phyloP scores from a whole-genome alignment of 2,329 filamentous ascomycete genomes.

The Thelonectria discophora region DNA sequence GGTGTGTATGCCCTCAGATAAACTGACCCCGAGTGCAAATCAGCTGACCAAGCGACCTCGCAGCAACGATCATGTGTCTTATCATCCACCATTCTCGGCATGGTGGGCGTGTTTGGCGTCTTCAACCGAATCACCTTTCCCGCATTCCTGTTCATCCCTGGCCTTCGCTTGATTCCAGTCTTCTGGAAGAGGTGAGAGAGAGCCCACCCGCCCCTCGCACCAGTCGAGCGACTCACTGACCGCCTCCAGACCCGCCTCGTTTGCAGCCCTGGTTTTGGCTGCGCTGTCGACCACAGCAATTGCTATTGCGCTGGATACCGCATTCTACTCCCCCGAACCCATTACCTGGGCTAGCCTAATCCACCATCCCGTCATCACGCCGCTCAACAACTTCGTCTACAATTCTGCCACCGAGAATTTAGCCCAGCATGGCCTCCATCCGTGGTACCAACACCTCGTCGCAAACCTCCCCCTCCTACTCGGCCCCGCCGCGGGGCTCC shows the following conservation, averaged over 20 bases:
- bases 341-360: slow-evolving; percentile 73
- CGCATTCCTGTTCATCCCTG: slow-evolving; percentile 87
- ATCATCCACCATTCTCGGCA: slow-evolving; percentile 80
- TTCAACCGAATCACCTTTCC: slow-evolving; percentile 99
- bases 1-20: slow-evolving; percentile 58
- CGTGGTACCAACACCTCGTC: slow-evolving; percentile 79
- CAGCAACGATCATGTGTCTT: slow-evolving; percentile 79
- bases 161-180: slow-evolving; percentile 83
- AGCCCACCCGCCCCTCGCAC: slow-evolving; percentile 33
- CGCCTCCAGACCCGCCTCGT: slow-evolving; percentile 60
- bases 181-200: slow-evolving; percentile 79
- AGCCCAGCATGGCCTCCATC: slow-evolving; percentile 78
- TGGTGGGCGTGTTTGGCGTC: slow-evolving; percentile 83
- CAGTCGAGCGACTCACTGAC: slow-evolving; percentile 35
- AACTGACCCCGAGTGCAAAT: slow-evolving; percentile 15
- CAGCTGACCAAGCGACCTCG: slow-evolving; percentile 39
- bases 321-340: slow-evolving; percentile 75
- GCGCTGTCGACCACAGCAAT: slow-evolving; percentile 73
- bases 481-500: slow-evolving; percentile 71
- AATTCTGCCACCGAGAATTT: slow-evolving; percentile 76
- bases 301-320: slow-evolving; percentile 84
- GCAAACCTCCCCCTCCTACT: slow-evolving; percentile 76
- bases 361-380: slow-evolving; percentile 74
- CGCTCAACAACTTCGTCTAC: slow-evolving; percentile 80
- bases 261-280: slow-evolving; percentile 71